Percentiles rank a stretch among this genome's conserved stretches.
These are phyloP conservation scores for Ambrosiella beaveri DNA, from an alignment of 2,329 filamentous ascomycete genomes.

Conservation along the genomic window DNA sequence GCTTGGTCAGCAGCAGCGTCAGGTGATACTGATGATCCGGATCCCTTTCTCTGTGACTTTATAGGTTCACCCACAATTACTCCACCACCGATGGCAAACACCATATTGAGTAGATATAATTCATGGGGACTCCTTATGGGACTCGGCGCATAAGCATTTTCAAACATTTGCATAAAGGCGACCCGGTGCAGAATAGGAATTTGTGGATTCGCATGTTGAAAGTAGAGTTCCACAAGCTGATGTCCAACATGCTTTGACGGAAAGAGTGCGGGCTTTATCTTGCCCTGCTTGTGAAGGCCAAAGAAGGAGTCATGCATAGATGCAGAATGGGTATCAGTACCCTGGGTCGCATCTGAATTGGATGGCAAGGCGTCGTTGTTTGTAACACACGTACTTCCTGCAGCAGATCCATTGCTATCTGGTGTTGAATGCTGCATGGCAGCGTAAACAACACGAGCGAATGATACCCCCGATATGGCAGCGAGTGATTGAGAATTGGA, in stretches of 20 bases:
- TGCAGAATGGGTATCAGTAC: conserved; percentile 23
- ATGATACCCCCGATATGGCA: conserved; percentile 79
- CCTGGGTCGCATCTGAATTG: too few relatives aligned
- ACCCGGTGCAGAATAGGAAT: conserved; percentile 80
- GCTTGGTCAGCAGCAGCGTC: conserved; percentile 27
- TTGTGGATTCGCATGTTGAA: conserved; percentile 91
- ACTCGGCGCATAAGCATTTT: conserved; percentile 58
- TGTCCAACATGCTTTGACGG: conserved; percentile 59
- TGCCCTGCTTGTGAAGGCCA: conserved; percentile 80
- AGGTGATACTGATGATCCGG: conserved; percentile 13
- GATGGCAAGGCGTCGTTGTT: too few relatives aligned
- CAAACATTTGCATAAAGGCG: conserved; percentile 80
- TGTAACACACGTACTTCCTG: conserved; percentile 5
- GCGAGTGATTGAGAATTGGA: conserved; percentile 69
- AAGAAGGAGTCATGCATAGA: conserved; percentile 95
- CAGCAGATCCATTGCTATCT: conserved; percentile 21
- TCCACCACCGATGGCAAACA: conserved; percentile 87
- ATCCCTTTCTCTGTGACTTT: conserved; percentile 24
- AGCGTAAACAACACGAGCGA: conserved; percentile 83
- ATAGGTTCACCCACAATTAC: conserved; percentile 62
- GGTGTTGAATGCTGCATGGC: conserved; percentile 62
- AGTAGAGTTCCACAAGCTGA: conserved; percentile 66
- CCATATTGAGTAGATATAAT: conserved; percentile 90
- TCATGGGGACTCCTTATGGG: conserved; percentile 55
- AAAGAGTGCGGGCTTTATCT: conserved; percentile 70